Conservation (phyloP, 257 asterid genomes). For the Solanum commersonii region DNA sequence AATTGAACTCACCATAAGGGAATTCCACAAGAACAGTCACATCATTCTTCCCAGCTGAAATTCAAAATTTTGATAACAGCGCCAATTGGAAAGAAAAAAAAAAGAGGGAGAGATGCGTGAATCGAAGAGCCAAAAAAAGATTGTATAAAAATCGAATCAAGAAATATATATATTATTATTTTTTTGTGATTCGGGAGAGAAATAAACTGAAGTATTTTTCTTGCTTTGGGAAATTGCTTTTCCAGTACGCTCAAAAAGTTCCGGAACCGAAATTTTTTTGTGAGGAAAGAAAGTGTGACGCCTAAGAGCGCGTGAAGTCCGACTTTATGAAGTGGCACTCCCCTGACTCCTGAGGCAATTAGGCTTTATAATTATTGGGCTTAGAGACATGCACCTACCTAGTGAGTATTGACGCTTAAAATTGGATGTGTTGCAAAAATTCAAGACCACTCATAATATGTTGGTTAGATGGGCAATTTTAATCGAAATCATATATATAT, state of each 20-base stretch:
- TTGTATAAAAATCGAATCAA: not conserved
- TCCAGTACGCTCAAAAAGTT: slow-evolving; percentile 27
- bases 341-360: not conserved
- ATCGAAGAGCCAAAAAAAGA: not conserved
- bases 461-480: too few species aligned
- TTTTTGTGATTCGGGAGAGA: not conserved
- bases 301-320: slow-evolving; percentile 26
- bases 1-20: slow-evolving; percentile 20
- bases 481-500: too few species aligned
- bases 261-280: slow-evolving; percentile 29
- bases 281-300: slow-evolving; percentile 7
- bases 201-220: not conserved
- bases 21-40: not conserved
- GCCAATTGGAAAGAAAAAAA: not conserved
- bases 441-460: too few species aligned
- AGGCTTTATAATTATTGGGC: not conserved
- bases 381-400: not conserved
- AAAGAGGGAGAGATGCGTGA: not conserved
- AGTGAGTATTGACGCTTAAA: too few species aligned
- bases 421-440: too few species aligned
- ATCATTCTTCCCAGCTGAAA: not conserved
- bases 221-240: slow-evolving; percentile 14
- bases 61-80: not conserved
- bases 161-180: too few species aligned
- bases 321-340: not conserved